Percentiles rank a stretch among this genome's conserved stretches.
Evolutionary conservation across 371 early-diverging fungal species (phyloP).

Genomic region (Mortierella sp.): DNA sequence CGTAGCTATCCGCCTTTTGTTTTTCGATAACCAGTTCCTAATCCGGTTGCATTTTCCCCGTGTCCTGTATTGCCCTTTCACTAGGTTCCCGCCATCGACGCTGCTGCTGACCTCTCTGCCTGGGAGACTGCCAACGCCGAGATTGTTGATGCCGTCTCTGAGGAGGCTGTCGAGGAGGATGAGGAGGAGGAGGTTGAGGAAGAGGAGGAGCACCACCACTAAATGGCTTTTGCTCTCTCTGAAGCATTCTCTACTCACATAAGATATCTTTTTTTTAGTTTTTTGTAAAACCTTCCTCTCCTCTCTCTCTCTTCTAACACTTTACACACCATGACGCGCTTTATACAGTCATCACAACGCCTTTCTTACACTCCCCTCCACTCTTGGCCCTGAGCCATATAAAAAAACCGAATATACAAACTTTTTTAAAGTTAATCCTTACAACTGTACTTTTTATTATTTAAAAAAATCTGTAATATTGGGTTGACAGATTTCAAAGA

Average conservation of each 20-base stretch:
- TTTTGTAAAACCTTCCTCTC: neutral
- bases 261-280: neutral
- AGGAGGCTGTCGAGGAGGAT: conserved; percentile 27
- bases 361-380: neutral
- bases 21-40: no score
- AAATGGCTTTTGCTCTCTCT: conserved; percentile 16
- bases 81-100: conserved; percentile 47
- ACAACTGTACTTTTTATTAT: neutral
- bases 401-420: neutral
- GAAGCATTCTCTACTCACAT: neutral
- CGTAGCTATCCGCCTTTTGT: no score
- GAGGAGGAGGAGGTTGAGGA: conserved; percentile 42
- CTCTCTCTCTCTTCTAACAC: neutral
- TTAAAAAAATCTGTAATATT: neutral
- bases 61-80: neutral
- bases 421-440: neutral
- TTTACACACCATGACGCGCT: neutral
- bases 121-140: conserved; percentile 57
- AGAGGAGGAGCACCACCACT: conserved; percentile 40
- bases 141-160: conserved; percentile 34
- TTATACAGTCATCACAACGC: neutral
- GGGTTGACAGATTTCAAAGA: no score
- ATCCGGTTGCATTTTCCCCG: neutral
- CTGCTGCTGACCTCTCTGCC: conserved; percentile 51
- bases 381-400: neutral